Conservation (phyloP, 257 asterid species). For the Solanum lignicaule region DNA sequence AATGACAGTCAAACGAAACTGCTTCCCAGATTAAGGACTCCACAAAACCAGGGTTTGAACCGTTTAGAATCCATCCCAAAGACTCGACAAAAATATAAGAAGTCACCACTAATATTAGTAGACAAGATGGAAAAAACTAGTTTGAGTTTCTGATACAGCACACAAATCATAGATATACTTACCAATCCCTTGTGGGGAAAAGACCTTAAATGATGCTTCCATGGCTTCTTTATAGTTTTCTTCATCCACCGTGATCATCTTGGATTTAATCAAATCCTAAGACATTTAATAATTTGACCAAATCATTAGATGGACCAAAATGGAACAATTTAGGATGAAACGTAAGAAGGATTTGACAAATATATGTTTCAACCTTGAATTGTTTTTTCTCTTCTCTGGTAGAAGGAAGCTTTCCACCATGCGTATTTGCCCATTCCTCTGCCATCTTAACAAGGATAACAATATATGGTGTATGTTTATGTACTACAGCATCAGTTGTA, state of each 20-base stretch:
- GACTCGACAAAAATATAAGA: background rate
- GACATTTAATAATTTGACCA: conserved; percentile 17
- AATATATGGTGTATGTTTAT: conserved; percentile 87
- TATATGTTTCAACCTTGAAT: conserved; percentile 53
- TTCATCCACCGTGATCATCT: conserved; percentile 72
- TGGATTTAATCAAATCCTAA: conserved; percentile 75
- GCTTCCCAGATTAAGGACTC: background rate
- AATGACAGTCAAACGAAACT: background rate
- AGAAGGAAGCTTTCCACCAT: conserved; percentile 64
- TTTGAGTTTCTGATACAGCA: background rate
- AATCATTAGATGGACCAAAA: conserved; percentile 11
- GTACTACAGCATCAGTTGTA: conserved; percentile 58
- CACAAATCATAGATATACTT: conserved; percentile 18
- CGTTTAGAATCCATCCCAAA: background rate
- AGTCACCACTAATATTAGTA: background rate
- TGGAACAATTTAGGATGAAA: background rate
- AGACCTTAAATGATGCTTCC: conserved; percentile 84
- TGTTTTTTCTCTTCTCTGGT: conserved; percentile 70
- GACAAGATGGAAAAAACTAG: background rate
- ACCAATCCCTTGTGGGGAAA: conserved; percentile 86
- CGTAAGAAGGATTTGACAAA: background rate
- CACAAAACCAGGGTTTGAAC: background rate
- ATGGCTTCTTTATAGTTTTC: conserved; percentile 95
- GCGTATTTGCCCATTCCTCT: conserved; percentile 70
- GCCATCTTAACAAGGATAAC: conserved; percentile 77